Evolutionary conservation across 495 filamentous ascomycete genomes (phyloP).

Genomic region (Platismatia glauca): DNA sequence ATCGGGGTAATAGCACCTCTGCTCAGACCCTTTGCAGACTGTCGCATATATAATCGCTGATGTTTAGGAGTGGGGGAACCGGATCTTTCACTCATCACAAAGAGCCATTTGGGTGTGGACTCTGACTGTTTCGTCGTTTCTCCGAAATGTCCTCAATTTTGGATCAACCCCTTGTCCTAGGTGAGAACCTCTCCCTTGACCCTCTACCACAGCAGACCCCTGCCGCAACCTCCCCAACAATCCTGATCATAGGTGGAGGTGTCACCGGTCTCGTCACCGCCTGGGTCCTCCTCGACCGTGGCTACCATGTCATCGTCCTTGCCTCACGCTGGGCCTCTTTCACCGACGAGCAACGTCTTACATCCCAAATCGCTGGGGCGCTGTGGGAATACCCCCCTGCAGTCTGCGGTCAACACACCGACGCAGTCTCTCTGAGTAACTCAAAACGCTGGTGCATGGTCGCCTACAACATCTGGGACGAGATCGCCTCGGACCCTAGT

Average conservation of each 20-base stretch:
- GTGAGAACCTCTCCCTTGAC: constrained; percentile 3
- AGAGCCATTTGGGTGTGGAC: not conserved
- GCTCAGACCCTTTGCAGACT: not conserved
- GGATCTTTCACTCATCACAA: not conserved
- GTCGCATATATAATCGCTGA: not conserved
- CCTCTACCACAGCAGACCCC: constrained; percentile 6
- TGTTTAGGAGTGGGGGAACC: not conserved
- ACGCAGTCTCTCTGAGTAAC: constrained; percentile 31
- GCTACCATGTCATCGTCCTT: constrained; percentile 42
- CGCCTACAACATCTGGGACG: constrained; percentile 36
- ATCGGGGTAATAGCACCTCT: not conserved
- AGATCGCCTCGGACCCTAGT: constrained; percentile 29
- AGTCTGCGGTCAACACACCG: constrained; percentile 40
- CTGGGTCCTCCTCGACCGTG: constrained; percentile 41
- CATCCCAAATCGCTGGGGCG: constrained; percentile 43
- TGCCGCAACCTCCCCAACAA: not conserved
- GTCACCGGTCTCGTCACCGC: constrained; percentile 37
- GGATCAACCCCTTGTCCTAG: not conserved
- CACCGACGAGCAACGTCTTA: constrained; percentile 31
- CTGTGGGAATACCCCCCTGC: constrained; percentile 45
- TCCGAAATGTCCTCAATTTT: not conserved
- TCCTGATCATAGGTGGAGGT: constrained; percentile 39
- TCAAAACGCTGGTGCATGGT: constrained; percentile 40
- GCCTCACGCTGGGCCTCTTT: constrained; percentile 37
- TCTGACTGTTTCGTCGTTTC: not conserved